phyloP scores from a whole-genome alignment of 257 asterid genomes.

The Plantago elongata region DNA sequence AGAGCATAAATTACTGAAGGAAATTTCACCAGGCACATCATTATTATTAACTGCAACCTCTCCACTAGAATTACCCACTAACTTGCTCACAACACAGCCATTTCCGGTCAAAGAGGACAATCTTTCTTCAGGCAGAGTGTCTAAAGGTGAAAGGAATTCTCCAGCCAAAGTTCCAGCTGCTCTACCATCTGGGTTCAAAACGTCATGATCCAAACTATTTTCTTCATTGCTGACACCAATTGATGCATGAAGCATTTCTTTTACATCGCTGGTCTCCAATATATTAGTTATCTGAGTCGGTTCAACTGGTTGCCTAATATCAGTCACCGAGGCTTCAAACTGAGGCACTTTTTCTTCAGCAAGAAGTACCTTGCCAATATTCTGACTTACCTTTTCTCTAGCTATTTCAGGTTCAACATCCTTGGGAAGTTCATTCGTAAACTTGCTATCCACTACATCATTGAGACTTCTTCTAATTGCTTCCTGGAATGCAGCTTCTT shows the following conservation, averaged over 20 bases:
- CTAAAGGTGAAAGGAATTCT: conserved; percentile 23
- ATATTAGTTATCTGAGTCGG: conserved; percentile 17
- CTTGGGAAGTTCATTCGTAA: conserved; percentile 23
- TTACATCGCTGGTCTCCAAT: conserved; percentile 23
- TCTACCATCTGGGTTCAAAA: conserved; percentile 20
- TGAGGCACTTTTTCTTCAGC: conserved; percentile 27
- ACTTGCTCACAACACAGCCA: conserved; percentile 16
- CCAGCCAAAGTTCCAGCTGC: conserved; percentile 23
- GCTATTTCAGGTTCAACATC: conserved; percentile 22
- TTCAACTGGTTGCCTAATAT: conserved; percentile 24
- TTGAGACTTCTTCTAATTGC: conserved; percentile 71
- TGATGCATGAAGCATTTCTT: conserved; percentile 23
- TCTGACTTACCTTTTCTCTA: conserved; percentile 23
- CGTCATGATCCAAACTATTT: conserved; percentile 14
- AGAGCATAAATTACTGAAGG: conserved; percentile 16
- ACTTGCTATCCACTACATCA: conserved; percentile 32
- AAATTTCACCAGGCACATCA: conserved; percentile 20
- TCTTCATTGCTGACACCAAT: conserved; percentile 21
- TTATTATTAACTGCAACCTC: conserved; percentile 18
- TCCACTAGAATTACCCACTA: conserved; percentile 17
- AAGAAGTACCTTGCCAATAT: conserved; percentile 17
- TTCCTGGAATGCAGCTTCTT: conserved; percentile 68
- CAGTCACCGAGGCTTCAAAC: conserved; percentile 16
- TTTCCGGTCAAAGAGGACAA: conserved; percentile 16
- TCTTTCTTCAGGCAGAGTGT: conserved; percentile 21